Evolutionary conservation across 306 rosid genomes (phyloP).

Genomic region (Fragaria iinumae): DNA sequence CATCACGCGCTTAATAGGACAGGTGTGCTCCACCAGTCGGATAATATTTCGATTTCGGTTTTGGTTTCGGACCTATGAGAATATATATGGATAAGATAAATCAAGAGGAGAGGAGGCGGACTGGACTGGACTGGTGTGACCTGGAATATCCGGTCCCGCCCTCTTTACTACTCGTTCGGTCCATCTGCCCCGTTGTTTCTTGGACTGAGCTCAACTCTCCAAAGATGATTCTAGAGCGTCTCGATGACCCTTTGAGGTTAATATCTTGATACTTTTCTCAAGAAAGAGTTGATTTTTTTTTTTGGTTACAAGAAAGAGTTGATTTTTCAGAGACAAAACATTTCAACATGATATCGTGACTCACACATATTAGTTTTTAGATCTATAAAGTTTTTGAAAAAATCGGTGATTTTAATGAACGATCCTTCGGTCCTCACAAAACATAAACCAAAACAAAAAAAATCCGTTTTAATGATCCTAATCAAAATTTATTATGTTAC

Average conservation of each 20-base stretch:
- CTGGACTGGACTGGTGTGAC: background rate
- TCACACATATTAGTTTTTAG: too few species aligned
- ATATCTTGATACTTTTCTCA: background rate
- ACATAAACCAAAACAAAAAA: too few species aligned
- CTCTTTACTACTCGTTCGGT: background rate
- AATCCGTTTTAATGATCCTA: background rate
- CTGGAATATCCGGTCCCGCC: background rate
- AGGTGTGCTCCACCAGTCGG: background rate
- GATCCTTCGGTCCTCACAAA: too few species aligned
- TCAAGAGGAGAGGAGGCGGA: background rate
- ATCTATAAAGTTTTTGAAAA: too few species aligned
- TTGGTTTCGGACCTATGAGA: background rate
- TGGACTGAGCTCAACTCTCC: background rate
- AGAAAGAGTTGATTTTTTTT: background rate
- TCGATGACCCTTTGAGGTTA: background rate
- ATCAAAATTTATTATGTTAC: too few species aligned
- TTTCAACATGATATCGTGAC: too few species aligned
- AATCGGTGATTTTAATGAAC: too few species aligned
- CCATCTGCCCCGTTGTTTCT: background rate
- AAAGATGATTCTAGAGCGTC: background rate
- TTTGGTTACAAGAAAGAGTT: background rate
- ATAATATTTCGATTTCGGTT: background rate
- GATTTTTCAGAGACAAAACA: background rate
- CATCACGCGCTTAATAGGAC: constrained; percentile 2
- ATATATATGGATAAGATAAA: background rate